Base-by-base conservation (phyloP, 1,139 yeast genomes). In the Blastobotrys aristatus region DNA sequence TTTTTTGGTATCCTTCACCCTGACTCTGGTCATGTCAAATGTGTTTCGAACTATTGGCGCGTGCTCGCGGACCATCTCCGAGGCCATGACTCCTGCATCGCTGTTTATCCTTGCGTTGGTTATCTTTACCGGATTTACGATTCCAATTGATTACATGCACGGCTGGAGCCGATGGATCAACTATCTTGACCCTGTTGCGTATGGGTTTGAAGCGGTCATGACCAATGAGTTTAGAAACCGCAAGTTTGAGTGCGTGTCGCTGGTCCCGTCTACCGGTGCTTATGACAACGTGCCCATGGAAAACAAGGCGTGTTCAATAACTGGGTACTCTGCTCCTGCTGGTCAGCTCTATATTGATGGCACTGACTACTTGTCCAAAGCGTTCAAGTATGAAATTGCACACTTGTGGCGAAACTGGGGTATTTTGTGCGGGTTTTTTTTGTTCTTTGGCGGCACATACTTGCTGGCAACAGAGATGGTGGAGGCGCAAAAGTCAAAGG, bases 321-420 rank as follows among this genome's bases (percentile, higher is more conserved):
- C 80, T 33, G 89, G 92, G 5, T 48, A 48, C 22, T 31, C 43
- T 2, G 21, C 51, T 6, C 51, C 51, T 16, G 35, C 24, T 3
- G 96, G 95, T 45, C 56, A 67, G 20, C 54, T 54, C 22, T 57
- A 54, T 45, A 84, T 88, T 40, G 54, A 62, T 31, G 96, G 96
- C 61, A 74, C 79, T 46, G 68, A 59, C 18, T 88, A 80, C 61
- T 54, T 87, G 42, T 57, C 57, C 5, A 52, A 56, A 11, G 64
- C 80, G 2, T 81, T 66, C 61, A 54, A 62, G 13, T 87, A 84
- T 65, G 59, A 63, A 38, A 72, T 75, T 55, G 53, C 68, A 8
- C 89, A 88, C 64, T 77, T 78, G 60, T 88, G 96, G 96, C 80
- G 96, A 69, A 82, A 88, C 61, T 77, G 80, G 55, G 96, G 95